phyloP scores from a whole-genome alignment of 306 rosid genomes.

The Cicer cuneatum region DNA sequence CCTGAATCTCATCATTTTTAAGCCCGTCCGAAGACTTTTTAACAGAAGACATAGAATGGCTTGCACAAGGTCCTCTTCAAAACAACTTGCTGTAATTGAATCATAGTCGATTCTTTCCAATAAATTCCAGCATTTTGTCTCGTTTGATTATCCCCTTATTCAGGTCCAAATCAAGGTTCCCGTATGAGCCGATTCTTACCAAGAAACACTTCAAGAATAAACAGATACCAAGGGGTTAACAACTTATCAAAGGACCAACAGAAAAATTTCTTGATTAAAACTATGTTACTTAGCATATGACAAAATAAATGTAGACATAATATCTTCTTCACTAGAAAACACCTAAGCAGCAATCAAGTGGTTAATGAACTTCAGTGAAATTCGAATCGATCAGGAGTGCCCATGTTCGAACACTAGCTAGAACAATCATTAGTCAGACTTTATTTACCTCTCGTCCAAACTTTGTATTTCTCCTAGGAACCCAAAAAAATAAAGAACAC shows the following conservation, averaged over 20 bases:
- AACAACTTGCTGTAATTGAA: slow-evolving; percentile 40
- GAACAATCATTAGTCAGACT: too few relatives aligned
- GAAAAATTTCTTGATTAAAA: neutral
- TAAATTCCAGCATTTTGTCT: slow-evolving; percentile 41
- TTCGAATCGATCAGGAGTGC: too few relatives aligned
- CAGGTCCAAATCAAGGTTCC: slow-evolving; percentile 46
- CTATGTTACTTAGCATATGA: neutral
- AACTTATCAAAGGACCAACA: slow-evolving; percentile 9
- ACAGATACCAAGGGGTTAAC: slow-evolving; percentile 28
- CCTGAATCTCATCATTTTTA: slow-evolving; percentile 42
- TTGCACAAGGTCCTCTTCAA: slow-evolving; percentile 35
- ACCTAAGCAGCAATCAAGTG: neutral
- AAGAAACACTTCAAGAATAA: slow-evolving; percentile 39
- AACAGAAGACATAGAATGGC: slow-evolving; percentile 50
- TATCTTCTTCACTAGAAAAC: slow-evolving; percentile 20
- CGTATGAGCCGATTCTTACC: slow-evolving; percentile 29
- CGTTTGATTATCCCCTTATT: slow-evolving; percentile 33
- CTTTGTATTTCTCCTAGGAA: too few relatives aligned
- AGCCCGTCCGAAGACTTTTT: slow-evolving; percentile 37
- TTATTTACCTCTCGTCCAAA: too few relatives aligned
- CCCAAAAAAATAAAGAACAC: too few relatives aligned
- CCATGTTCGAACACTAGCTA: too few relatives aligned
- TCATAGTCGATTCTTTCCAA: slow-evolving; percentile 40
- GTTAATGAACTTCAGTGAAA: too few relatives aligned
- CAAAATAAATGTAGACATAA: neutral